These are phyloP conservation scores for Sparassis latifolia DNA, from an alignment of 1,284 basidiomycete species.

Conservation along the genomic window DNA sequence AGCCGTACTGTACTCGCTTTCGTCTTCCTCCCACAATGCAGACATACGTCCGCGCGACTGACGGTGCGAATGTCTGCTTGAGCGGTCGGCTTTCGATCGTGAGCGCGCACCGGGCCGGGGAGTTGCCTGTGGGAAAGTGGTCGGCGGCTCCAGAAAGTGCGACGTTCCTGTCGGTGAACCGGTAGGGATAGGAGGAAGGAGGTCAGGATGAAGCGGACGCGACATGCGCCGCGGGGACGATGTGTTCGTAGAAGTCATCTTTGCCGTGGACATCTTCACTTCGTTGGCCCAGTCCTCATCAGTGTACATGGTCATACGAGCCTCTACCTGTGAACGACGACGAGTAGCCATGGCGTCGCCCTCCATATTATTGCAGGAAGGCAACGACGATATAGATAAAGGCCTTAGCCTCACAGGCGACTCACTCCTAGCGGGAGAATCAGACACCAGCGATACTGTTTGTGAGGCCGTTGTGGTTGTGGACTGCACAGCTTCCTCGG, in stretches of 20 bases:
- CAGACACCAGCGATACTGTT: no score
- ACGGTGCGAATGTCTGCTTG: conserved; percentile 15
- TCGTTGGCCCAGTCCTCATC: conserved; percentile 59
- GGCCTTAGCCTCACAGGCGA: no score
- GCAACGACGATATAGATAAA: no score
- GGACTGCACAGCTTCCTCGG: no score
- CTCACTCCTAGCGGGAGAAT: no score
- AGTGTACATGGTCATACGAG: conserved; percentile 27
- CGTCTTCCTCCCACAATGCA: conserved; percentile 39
- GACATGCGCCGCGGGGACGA: conserved; percentile 14
- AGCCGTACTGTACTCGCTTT: conserved; percentile 23
- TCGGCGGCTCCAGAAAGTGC: conserved; percentile 6
- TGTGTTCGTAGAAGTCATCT: conserved; percentile 14
- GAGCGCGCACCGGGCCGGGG: background rate
- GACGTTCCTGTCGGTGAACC: conserved; percentile 3
- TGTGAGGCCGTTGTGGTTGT: no score
- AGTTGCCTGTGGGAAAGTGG: background rate
- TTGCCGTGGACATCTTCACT: conserved; percentile 21
- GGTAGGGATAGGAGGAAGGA: conserved; percentile 13
- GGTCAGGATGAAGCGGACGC: conserved; percentile 17
- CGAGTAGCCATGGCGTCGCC: conserved; percentile 6
- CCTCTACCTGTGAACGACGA: conserved; percentile 27
- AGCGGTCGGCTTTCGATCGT: conserved; percentile 16
- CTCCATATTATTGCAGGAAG: no score
- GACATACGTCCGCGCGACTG: conserved; percentile 30